Percentiles rank a stretch among this genome's conserved stretches.
These are phyloP conservation scores for Eimeria necatrix DNA, from an alignment of 169 alveolate genomes.

Conservation along the genomic window DNA sequence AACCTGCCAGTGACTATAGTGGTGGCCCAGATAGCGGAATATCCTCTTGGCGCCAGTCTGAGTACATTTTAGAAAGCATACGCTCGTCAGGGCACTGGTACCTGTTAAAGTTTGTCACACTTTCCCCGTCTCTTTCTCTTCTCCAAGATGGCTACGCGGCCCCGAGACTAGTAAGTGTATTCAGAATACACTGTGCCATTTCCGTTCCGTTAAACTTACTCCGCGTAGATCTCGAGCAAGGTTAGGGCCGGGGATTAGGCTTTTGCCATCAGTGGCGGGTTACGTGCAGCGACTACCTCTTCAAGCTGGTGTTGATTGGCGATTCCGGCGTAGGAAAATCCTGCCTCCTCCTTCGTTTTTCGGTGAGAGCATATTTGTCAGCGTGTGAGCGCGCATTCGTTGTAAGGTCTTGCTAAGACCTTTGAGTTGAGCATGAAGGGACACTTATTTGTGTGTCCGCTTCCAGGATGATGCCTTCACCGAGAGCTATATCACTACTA, in stretches of 20 bases:
- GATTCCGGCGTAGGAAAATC: constrained; percentile 99
- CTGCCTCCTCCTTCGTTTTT: constrained; percentile 96
- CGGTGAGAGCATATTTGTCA: constrained; percentile 88
- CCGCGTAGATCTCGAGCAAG: no score
- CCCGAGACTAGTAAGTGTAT: neutral
- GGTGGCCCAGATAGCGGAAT: no score
- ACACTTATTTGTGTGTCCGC: neutral
- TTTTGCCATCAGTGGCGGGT: no score
- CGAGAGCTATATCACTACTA: constrained; percentile 94
- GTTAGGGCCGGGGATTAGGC: no score
- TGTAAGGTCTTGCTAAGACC: neutral
- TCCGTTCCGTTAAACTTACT: no score
- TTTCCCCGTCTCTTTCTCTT: neutral
- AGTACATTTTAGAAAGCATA: no score
- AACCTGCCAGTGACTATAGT: no score
- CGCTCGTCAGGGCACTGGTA: no score
- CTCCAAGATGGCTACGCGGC: constrained; percentile 20
- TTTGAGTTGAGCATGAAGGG: no score
- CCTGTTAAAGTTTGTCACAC: neutral
- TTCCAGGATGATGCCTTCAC: constrained; percentile 92
- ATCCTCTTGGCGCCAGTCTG: no score
- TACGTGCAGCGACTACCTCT: constrained; percentile 92
- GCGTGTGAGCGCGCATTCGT: neutral
- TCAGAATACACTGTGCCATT: no score
- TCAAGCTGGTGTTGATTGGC: constrained; percentile 98